Evolutionary conservation across 768 basidiomycete genomes (phyloP).

Genomic region (Boletus bicolor): DNA sequence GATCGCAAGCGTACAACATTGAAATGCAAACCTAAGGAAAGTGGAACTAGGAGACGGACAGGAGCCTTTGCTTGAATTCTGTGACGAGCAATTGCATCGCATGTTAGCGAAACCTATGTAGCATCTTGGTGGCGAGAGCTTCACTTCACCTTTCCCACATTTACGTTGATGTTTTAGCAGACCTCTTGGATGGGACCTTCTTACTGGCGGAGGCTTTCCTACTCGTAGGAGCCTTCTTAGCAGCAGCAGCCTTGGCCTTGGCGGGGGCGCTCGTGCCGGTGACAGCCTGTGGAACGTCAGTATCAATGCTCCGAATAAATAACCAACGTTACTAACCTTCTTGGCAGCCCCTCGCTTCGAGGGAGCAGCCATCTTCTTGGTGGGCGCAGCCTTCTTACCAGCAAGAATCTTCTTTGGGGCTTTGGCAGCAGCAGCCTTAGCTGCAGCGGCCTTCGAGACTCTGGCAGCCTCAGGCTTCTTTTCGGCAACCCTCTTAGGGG

Average conservation of each 20-base stretch:
- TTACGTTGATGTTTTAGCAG: conserved; percentile 20
- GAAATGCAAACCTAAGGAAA: conserved; percentile 7
- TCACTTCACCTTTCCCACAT: conserved; percentile 5
- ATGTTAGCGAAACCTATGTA: background rate
- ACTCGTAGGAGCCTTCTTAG: conserved; percentile 32
- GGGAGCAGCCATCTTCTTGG: conserved; percentile 40
- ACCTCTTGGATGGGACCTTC: conserved; percentile 23
- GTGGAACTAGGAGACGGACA: conserved; percentile 7
- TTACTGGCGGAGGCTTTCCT: conserved; percentile 27
- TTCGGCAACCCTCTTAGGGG: conserved; percentile 41
- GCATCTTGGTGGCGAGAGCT: background rate
- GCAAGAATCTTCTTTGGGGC: conserved; percentile 34
- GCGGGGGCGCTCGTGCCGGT: conserved; percentile 47
- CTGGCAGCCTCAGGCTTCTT: conserved; percentile 35
- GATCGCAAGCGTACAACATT: conserved; percentile 30
- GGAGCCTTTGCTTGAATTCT: background rate
- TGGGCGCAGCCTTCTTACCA: conserved; percentile 30
- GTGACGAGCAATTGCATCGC: background rate
- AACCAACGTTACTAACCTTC: conserved; percentile 44
- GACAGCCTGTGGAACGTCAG: conserved; percentile 39
- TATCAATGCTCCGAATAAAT: background rate
- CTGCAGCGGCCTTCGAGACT: conserved; percentile 21
- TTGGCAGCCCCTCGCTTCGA: conserved; percentile 56
- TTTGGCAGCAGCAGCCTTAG: conserved; percentile 18
- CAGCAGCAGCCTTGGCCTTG: conserved; percentile 30